phyloP scores from a whole-genome alignment of 2,329 filamentous ascomycete species.

The Phialophora macrospora region DNA sequence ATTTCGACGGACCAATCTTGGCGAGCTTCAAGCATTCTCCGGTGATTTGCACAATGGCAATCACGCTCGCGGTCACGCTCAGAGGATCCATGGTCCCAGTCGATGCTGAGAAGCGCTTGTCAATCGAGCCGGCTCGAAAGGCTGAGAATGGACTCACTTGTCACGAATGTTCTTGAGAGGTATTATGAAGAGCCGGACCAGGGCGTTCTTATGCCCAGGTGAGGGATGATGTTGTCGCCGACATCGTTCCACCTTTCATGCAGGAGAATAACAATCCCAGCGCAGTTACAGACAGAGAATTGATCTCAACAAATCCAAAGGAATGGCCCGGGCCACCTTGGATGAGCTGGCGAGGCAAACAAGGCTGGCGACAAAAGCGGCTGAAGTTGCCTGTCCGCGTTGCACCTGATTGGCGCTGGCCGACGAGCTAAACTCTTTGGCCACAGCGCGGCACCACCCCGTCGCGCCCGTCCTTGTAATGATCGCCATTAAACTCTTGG shows the following conservation, averaged over 20 bases:
- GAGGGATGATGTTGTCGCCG: neutral
- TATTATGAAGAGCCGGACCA: neutral
- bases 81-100: slow-evolving; percentile 32
- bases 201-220: neutral
- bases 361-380: neutral
- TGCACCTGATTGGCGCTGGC: neutral
- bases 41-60: slow-evolving; percentile 31
- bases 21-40: slow-evolving; percentile 27
- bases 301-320: too few relatives aligned
- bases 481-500: too few relatives aligned
- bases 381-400: neutral
- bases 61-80: slow-evolving; percentile 33
- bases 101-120: neutral
- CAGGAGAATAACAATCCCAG: too few relatives aligned
- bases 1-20: slow-evolving; percentile 7
- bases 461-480: too few relatives aligned
- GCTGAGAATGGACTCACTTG: neutral
- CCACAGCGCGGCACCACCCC: too few relatives aligned
- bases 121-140: neutral
- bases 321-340: too few relatives aligned
- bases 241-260: too few relatives aligned
- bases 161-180: neutral
- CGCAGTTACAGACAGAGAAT: too few relatives aligned
- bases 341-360: too few relatives aligned
- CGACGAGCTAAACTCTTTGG: neutral